Evolutionary conservation across 2,329 filamentous ascomycete species (phyloP).

Genomic region (Diaporthe vaccinii): DNA sequence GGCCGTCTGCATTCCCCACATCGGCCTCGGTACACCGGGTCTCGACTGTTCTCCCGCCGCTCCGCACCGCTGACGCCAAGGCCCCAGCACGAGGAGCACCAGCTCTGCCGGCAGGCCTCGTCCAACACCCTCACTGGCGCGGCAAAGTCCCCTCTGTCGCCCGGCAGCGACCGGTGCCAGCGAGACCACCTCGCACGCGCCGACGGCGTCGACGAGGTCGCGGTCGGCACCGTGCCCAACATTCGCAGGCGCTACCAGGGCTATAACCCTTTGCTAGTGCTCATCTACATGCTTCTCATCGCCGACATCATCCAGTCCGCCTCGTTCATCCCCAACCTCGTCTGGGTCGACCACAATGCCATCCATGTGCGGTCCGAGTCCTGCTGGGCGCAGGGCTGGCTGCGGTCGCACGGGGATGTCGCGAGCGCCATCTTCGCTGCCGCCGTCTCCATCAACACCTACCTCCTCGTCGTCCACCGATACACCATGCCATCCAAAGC

Average conservation of each 20-base stretch:
- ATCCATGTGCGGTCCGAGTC: conserved; percentile 22
- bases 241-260: conserved; percentile 28
- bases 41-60: not conserved
- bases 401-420: conserved; percentile 23
- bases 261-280: conserved; percentile 22
- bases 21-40: not conserved
- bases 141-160: not conserved
- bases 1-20: not conserved
- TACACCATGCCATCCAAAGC: conserved; percentile 31
- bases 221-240: conserved; percentile 2
- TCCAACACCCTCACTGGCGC: not conserved
- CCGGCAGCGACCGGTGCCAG: not conserved
- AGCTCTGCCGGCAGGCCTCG: not conserved
- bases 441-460: conserved; percentile 29
- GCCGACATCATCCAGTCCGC: conserved; percentile 35
- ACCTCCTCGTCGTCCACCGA: conserved; percentile 18
- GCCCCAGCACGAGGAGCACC: not conserved
- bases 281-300: conserved; percentile 36
- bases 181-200: not conserved
- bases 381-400: conserved; percentile 35
- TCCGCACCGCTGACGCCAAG: not conserved
- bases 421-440: conserved; percentile 29
- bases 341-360: conserved; percentile 16
- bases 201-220: not conserved
- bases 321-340: conserved; percentile 26